Percentiles rank a stretch among this genome's conserved stretches.
Conservation (phyloP, 192 early-diverging fungal species). For the Oehlia diaphana region DNA sequence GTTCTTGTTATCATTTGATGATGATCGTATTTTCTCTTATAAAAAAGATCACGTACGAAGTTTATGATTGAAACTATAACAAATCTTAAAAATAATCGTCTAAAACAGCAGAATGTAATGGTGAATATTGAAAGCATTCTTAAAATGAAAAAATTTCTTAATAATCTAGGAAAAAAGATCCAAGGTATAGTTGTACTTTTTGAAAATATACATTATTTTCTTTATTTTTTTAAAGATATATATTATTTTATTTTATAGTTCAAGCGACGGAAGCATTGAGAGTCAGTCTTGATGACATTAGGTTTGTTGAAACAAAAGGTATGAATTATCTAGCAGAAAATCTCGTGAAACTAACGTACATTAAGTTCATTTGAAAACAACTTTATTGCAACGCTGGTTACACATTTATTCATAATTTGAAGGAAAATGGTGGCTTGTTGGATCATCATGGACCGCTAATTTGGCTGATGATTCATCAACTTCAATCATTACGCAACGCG, state of each 20-base stretch:
- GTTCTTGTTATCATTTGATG: neutral
- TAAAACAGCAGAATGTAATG: conserved; percentile 55
- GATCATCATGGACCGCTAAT: conserved; percentile 88
- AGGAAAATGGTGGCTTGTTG: conserved; percentile 97
- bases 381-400: neutral
- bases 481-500: conserved; percentile 38
- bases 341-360: neutral
- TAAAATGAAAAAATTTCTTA: conserved; percentile 79
- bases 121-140: conserved; percentile 63
- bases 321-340: neutral
- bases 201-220: neutral
- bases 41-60: conserved; percentile 62
- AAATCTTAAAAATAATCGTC: conserved; percentile 91
- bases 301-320: conserved; percentile 76
- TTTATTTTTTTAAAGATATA: conserved; percentile 19
- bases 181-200: neutral
- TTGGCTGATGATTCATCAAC: conserved; percentile 49
- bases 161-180: conserved; percentile 60
- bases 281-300: conserved; percentile 84
- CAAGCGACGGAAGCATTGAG: conserved; percentile 71
- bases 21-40: neutral
- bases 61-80: conserved; percentile 97
- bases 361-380: neutral
- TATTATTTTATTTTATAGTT: neutral
- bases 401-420: no score